These are phyloP conservation scores for Eimeria sp. DNA, from an alignment of 169 alveolate genomes.

Conservation along the genomic window DNA sequence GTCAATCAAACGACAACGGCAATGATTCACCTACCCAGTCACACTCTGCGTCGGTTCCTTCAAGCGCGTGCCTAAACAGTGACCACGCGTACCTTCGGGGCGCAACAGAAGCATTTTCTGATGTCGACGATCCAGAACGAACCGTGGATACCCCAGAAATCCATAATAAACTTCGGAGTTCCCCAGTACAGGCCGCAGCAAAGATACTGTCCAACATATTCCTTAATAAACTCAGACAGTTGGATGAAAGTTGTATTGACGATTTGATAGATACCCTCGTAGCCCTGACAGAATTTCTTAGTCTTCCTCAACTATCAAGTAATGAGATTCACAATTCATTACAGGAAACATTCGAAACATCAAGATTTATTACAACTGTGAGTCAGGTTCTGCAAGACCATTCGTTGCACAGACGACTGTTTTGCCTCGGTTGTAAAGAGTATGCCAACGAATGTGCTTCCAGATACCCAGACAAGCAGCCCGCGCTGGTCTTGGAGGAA, in stretches of 20 bases:
- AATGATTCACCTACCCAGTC: neutral
- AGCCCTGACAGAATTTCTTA: slow-evolving; percentile 34
- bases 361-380: neutral
- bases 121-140: neutral
- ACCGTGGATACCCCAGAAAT: neutral
- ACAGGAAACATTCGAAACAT: neutral
- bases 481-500: slow-evolving; percentile 18
- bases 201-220: slow-evolving; percentile 20
- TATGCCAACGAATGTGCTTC: slow-evolving; percentile 46
- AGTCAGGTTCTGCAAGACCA: neutral
- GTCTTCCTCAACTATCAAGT: neutral
- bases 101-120: neutral
- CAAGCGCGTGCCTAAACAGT: neutral
- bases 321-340: neutral
- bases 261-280: slow-evolving; percentile 34
- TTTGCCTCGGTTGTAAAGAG: neutral
- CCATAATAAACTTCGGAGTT: neutral
- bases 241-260: neutral
- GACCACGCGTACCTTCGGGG: neutral
- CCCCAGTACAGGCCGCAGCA: slow-evolving; percentile 51
- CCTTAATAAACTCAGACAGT: neutral
- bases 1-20: neutral
- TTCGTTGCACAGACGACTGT: slow-evolving; percentile 35
- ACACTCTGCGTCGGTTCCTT: neutral
- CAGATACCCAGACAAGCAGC: slow-evolving; percentile 27